These are phyloP conservation scores for Pharnaceum exiguum DNA, from an alignment of 148 eudicot species.

Conservation along the genomic window DNA sequence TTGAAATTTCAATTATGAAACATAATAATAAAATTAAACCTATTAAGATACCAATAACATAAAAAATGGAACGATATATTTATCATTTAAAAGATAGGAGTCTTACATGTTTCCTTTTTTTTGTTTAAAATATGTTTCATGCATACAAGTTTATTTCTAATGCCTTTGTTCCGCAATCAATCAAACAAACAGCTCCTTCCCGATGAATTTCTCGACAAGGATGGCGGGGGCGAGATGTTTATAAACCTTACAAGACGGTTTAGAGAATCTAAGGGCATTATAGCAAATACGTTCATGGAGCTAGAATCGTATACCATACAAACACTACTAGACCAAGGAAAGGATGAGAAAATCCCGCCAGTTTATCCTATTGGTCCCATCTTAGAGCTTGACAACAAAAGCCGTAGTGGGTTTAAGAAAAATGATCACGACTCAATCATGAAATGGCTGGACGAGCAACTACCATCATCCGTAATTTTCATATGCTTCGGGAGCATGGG, in stretches of 20 bases:
- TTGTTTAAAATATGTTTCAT: too few relatives aligned
- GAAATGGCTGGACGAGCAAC: conserved; percentile 49
- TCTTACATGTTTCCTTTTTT: too few relatives aligned
- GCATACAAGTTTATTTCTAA: too few relatives aligned
- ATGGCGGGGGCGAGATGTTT: conserved; percentile 3
- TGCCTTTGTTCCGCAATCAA: too few relatives aligned
- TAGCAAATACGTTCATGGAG: conserved; percentile 40
- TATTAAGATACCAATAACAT: too few relatives aligned
- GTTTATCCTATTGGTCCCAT: conserved; percentile 50
- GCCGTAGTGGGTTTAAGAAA: background rate
- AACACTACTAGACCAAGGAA: background rate
- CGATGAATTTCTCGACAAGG: conserved; percentile 4
- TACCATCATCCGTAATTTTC: conserved; percentile 40
- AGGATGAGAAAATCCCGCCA: conserved; percentile 11
- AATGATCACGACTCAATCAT: conserved; percentile 12
- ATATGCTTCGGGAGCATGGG: conserved; percentile 66
- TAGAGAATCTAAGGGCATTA: conserved; percentile 33
- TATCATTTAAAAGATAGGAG: too few relatives aligned
- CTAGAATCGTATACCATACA: conserved; percentile 25
- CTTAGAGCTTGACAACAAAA: conserved; percentile 8
- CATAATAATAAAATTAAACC: too few relatives aligned
- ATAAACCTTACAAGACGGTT: background rate
- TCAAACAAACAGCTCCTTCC: too few relatives aligned
- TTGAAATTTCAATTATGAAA: too few relatives aligned
- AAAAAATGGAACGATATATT: too few relatives aligned